Conservation (phyloP, 306 rosid genomes). For the Cucumis cinereus region DNA sequence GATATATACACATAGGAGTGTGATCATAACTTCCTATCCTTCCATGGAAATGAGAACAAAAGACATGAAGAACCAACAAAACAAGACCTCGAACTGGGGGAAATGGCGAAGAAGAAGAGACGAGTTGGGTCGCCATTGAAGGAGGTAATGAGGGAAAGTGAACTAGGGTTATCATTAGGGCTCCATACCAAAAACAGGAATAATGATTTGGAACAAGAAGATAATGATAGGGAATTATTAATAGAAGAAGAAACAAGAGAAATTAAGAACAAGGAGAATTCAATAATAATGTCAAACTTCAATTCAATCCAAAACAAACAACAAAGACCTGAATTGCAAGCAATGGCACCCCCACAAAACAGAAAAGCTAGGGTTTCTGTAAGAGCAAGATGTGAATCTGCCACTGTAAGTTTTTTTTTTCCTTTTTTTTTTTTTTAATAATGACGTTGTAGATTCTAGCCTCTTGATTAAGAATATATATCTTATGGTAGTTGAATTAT, state of each 20-base stretch:
- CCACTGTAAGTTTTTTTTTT: conserved; percentile 42
- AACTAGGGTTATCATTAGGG: conserved; percentile 64
- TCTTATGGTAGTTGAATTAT: no score
- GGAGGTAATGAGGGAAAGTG: conserved; percentile 19
- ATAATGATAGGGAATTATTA: conserved; percentile 7
- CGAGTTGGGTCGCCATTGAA: conserved; percentile 10
- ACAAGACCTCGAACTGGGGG: conserved; percentile 6
- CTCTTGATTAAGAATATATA: no score
- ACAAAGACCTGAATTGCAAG: conserved; percentile 21
- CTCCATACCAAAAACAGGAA: conserved; percentile 16
- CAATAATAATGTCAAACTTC: not conserved
- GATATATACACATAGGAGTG: conserved; percentile 24
- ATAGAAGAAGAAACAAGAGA: conserved; percentile 1
- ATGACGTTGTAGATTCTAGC: no score
- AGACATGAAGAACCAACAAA: conserved; percentile 18
- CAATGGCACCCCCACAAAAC: conserved; percentile 32
- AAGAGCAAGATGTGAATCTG: conserved; percentile 86
- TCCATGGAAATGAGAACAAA: conserved; percentile 22
- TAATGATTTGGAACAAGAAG: conserved; percentile 11
- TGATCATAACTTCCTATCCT: conserved; percentile 32
- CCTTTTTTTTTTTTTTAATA: no score
- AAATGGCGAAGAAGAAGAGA: conserved; percentile 14
- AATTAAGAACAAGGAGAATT: conserved; percentile 7
- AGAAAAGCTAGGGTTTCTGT: conserved; percentile 97
- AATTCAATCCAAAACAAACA: conserved; percentile 29